Conservation (phyloP, 2,329 filamentous ascomycete species). For the Elsinoe batatas region DNA sequence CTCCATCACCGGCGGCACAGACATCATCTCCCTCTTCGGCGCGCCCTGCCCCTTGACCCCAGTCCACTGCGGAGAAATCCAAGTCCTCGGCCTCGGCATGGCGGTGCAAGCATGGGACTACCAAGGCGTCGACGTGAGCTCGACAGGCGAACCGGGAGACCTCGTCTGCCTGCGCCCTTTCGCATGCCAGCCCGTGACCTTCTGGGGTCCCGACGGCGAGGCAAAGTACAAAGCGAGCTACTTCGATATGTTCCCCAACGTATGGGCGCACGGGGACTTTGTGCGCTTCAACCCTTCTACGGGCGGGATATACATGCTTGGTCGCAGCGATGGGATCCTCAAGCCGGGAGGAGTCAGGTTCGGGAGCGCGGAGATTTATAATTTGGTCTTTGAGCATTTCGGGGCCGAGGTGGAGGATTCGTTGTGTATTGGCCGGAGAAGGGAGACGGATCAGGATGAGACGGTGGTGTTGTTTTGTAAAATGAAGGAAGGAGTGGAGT, state of each 20-base stretch:
- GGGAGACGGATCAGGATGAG: conserved; percentile 65
- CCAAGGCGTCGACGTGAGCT: conserved; percentile 48
- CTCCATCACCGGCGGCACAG: conserved; percentile 90
- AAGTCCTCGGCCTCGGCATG: conserved; percentile 42
- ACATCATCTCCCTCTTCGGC: conserved; percentile 93
- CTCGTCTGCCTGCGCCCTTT: conserved; percentile 80
- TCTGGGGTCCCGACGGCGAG: conserved; percentile 65
- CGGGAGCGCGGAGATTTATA: conserved; percentile 92
- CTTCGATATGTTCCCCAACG: conserved; percentile 68
- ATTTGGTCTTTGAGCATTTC: conserved; percentile 79
- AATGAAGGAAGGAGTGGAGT: conserved; percentile 50
- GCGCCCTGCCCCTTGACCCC: conserved; percentile 55
- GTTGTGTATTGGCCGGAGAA: conserved; percentile 71
- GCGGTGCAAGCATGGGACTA: conserved; percentile 41
- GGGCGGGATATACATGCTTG: conserved; percentile 79
- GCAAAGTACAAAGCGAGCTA: conserved; percentile 76
- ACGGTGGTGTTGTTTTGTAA: conserved; percentile 83
- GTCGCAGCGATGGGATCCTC: conserved; percentile 81
- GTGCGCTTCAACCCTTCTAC: conserved; percentile 61
- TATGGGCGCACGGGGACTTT: conserved; percentile 96
- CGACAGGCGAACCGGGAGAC: conserved; percentile 66
- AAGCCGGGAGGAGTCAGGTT: conserved; percentile 90
- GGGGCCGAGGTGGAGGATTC: conserved; percentile 69
- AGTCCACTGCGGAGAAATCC: conserved; percentile 43
- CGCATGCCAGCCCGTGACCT: conserved; percentile 80